These are phyloP conservation scores for Sonneratia caseolaris DNA, from an alignment of 345 rosid species.

Conservation along the genomic window DNA sequence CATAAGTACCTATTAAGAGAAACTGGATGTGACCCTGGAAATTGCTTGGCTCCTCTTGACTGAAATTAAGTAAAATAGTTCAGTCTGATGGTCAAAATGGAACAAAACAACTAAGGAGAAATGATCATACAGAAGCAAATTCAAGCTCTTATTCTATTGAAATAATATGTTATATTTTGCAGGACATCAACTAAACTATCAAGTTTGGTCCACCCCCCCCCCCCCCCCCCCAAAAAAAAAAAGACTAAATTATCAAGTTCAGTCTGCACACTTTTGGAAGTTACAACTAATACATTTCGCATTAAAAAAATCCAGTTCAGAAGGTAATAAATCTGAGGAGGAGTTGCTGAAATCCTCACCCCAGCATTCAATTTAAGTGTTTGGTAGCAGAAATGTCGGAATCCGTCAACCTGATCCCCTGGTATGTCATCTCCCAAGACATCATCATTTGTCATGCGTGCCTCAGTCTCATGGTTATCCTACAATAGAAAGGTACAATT, in stretches of 20 bases:
- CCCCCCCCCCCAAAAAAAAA: too few species aligned
- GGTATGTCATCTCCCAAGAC: slow-evolving; percentile 94
- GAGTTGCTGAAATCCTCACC: slow-evolving; percentile 24
- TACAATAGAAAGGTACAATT: slow-evolving; percentile 19
- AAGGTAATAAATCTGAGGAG: not conserved
- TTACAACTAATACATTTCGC: too few species aligned
- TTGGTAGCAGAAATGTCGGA: slow-evolving; percentile 60
- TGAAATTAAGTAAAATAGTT: slow-evolving; percentile 2
- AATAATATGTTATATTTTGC: too few species aligned
- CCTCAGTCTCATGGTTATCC: slow-evolving; percentile 52
- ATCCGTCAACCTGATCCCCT: slow-evolving; percentile 49
- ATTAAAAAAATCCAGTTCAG: not conserved
- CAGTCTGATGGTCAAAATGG: not conserved
- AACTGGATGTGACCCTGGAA: slow-evolving; percentile 40
- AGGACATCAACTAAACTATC: too few species aligned
- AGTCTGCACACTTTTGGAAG: too few species aligned
- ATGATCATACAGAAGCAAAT: not conserved
- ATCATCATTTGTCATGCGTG: slow-evolving; percentile 81
- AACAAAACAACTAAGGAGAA: not conserved
- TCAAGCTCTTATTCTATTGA: not conserved
- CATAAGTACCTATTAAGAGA: slow-evolving; percentile 27
- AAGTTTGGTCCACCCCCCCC: too few species aligned
- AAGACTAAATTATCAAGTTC: too few species aligned
- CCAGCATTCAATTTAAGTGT: slow-evolving; percentile 50
- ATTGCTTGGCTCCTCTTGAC: slow-evolving; percentile 24